phyloP scores from a whole-genome alignment of 352 stramenopile species.

The Phytophthora ohioensis region DNA sequence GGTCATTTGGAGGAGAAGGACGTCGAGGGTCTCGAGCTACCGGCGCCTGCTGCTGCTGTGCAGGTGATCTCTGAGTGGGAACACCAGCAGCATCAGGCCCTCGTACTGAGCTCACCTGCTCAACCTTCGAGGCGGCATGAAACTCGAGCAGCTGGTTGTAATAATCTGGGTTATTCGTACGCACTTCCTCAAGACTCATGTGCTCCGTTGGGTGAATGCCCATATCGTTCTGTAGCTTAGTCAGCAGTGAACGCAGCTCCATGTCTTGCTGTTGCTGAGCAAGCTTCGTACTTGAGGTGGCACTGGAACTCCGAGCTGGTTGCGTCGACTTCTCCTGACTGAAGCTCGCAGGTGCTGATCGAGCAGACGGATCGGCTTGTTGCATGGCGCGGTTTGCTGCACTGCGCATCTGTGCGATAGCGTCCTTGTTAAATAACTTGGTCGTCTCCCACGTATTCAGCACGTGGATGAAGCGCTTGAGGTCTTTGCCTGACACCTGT shows the following conservation, averaged over 20 bases:
- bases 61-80: slow-evolving; percentile 22
- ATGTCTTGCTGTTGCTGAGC: slow-evolving; percentile 68
- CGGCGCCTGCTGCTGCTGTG: slow-evolving; percentile 21
- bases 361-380: slow-evolving; percentile 51
- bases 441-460: slow-evolving; percentile 87
- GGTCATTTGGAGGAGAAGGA: slow-evolving; percentile 40
- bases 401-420: slow-evolving; percentile 72
- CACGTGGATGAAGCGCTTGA: slow-evolving; percentile 87
- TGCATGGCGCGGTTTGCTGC: slow-evolving; percentile 69
- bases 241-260: slow-evolving; percentile 82
- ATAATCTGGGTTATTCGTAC: slow-evolving; percentile 86
- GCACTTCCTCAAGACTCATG: slow-evolving; percentile 88
- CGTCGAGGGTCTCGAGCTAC: slow-evolving; percentile 41
- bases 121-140: slow-evolving; percentile 50
- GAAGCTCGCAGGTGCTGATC: slow-evolving; percentile 59
- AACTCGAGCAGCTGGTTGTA: slow-evolving; percentile 85
- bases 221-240: slow-evolving; percentile 90
- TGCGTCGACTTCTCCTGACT: slow-evolving; percentile 43
- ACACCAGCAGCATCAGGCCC: slow-evolving; percentile 14
- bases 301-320: slow-evolving; percentile 4
- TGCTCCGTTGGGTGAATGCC: slow-evolving; percentile 87
- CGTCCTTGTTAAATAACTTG: slow-evolving; percentile 61
- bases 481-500: slow-evolving; percentile 80
- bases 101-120: slow-evolving; percentile 18
- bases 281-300: slow-evolving; percentile 27